A percentile compares a stretch with the other conserved stretches of the same genome.
Evolutionary conservation across 768 basidiomycete genomes (phyloP).

Genomic region (Leccinum disarticulatum): DNA sequence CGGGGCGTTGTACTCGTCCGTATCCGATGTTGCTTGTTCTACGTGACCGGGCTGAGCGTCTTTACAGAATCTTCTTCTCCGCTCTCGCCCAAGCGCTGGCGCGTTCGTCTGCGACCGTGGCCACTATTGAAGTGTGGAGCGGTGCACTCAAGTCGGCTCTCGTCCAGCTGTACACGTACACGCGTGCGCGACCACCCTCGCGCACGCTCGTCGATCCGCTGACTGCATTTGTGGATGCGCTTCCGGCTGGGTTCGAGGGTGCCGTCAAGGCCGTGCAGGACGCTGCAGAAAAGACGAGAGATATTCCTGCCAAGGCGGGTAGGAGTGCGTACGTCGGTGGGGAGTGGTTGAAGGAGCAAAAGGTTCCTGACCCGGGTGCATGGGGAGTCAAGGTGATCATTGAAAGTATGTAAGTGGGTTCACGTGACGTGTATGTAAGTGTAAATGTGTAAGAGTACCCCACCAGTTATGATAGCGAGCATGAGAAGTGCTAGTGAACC

Average conservation of each 20-base stretch:
- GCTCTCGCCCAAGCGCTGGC: constrained; percentile 76
- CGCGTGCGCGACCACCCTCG: constrained; percentile 84
- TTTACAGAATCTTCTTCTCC: constrained; percentile 82
- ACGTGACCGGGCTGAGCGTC: background rate
- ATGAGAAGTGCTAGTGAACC: background rate
- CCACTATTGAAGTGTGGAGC: constrained; percentile 57
- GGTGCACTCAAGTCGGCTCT: constrained; percentile 58
- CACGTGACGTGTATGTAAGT: background rate
- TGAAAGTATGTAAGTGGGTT: constrained; percentile 37
- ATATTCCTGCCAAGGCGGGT: constrained; percentile 82
- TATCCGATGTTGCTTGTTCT: constrained; percentile 12
- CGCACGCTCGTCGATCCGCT: constrained; percentile 94
- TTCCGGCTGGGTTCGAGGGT: constrained; percentile 37
- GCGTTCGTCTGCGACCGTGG: constrained; percentile 27
- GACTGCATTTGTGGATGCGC: constrained; percentile 60
- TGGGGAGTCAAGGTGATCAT: constrained; percentile 83
- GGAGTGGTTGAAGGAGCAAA: constrained; percentile 57
- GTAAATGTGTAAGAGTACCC: constrained; percentile 20
- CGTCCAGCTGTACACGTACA: constrained; percentile 72
- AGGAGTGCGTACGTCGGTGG: constrained; percentile 85
- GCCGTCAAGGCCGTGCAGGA: constrained; percentile 61
- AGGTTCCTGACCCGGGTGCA: constrained; percentile 84
- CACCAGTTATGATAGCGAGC: constrained; percentile 8
- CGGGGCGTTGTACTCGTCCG: constrained; percentile 90
- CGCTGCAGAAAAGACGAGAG: constrained; percentile 73